These are phyloP conservation scores for Garcia nutans DNA, from an alignment of 345 rosid genomes.

Conservation along the genomic window DNA sequence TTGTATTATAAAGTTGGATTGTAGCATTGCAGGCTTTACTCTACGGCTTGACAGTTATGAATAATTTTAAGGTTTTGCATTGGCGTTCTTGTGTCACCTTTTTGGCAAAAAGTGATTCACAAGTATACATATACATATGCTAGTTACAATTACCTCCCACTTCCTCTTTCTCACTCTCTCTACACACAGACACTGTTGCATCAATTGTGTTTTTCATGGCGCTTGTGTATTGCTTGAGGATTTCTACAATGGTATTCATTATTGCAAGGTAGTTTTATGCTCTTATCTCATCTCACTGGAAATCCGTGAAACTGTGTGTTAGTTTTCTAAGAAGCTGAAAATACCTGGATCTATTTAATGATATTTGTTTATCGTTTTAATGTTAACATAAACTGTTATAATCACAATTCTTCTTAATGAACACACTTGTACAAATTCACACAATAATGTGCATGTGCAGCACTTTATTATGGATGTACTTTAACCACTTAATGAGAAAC, in stretches of 20 bases:
- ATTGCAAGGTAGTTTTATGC: not conserved
- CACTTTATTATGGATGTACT: not conserved
- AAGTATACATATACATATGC: not conserved
- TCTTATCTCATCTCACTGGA: not conserved
- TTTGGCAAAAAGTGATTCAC: not conserved
- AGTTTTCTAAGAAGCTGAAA: not conserved
- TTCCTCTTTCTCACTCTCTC: not conserved
- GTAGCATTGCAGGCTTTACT: not conserved
- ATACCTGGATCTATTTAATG: not conserved
- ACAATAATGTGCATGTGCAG: not conserved
- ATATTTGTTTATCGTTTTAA: not conserved
- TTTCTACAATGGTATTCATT: not conserved
- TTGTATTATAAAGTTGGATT: not conserved
- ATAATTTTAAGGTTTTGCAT: conserved; percentile 1
- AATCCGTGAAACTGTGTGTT: not conserved
- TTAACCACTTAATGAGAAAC: not conserved
- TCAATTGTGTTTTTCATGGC: not conserved
- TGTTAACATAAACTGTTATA: not conserved
- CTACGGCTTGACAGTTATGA: not conserved
- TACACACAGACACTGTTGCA: not conserved
- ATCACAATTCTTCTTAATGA: not conserved
- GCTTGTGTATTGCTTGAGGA: not conserved
- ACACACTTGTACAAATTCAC: not conserved
- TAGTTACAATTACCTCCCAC: not conserved
- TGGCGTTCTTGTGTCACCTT: not conserved